These are phyloP conservation scores for Taphrina populina DNA, from an alignment of 1,139 yeast species.

Conservation along the genomic window DNA sequence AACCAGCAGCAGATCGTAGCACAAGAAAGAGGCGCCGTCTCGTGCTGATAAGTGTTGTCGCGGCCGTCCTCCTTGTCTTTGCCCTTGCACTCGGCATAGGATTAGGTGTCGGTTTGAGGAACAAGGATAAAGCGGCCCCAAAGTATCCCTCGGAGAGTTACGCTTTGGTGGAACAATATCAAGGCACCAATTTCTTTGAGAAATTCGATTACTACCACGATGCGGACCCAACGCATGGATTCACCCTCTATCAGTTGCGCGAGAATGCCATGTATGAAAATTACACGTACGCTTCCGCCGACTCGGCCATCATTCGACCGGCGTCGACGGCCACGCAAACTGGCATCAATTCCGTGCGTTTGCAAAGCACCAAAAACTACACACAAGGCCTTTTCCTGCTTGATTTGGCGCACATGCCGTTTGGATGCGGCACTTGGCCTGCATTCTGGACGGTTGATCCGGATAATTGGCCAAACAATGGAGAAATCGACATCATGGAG, in stretches of 20 bases:
- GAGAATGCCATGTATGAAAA: constrained; percentile 13
- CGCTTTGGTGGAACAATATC: constrained; percentile 20
- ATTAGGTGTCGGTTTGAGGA: constrained; percentile 6
- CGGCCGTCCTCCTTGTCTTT: constrained; percentile 9
- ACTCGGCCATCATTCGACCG: constrained; percentile 24
- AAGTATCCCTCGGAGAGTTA: constrained; percentile 14
- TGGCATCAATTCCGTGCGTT: constrained; percentile 26
- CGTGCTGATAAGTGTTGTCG: constrained; percentile 1
- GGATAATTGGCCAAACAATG: constrained; percentile 31
- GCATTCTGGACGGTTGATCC: constrained; percentile 35
- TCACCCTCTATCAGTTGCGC: constrained; percentile 24
- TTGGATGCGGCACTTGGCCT: constrained; percentile 37
- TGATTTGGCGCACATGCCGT: constrained; percentile 35
- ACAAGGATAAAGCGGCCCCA: not conserved
- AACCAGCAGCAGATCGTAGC: too few species aligned
- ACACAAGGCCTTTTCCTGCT: constrained; percentile 31
- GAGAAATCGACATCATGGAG: constrained; percentile 36
- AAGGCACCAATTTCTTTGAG: constrained; percentile 30
- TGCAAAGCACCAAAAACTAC: constrained; percentile 21
- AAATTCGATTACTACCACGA: constrained; percentile 24
- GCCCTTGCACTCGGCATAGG: constrained; percentile 20
- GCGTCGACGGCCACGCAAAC: constrained; percentile 16
- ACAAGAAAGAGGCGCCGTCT: not conserved
- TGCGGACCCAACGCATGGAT: constrained; percentile 35
- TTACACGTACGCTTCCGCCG: constrained; percentile 30